Percentiles rank a stretch among this genome's conserved stretches.
Evolutionary conservation across 2,329 filamentous ascomycete species (phyloP).

Genomic region (Sporothrix curviconia): DNA sequence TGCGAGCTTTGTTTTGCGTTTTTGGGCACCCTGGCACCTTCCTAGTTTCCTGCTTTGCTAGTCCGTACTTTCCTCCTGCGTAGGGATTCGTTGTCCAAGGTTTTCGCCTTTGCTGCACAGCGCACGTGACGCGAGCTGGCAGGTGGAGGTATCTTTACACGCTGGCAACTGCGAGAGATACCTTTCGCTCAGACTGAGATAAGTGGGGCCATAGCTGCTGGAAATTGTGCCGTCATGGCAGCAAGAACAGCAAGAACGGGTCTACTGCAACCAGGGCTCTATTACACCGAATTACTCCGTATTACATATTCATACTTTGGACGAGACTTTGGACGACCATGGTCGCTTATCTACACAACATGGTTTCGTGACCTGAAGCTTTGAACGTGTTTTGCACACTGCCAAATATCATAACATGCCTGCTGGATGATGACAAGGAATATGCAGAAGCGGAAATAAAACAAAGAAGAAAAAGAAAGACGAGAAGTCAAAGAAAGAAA

Average conservation of each 20-base stretch:
- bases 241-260: too few species aligned
- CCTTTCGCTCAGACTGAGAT: neutral
- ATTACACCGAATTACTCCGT: neutral
- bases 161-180: neutral
- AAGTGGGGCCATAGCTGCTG: neutral
- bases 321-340: too few species aligned
- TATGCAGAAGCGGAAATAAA: neutral
- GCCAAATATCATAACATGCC: neutral
- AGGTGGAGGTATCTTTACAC: neutral
- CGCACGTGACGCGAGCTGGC: neutral
- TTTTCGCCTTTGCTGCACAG: too few species aligned
- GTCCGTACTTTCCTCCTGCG: too few species aligned
- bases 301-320: too few species aligned
- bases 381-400: neutral
- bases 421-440: neutral
- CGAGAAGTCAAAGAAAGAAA: neutral
- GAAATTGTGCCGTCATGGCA: neutral
- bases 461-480: neutral
- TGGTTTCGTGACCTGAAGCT: neutral
- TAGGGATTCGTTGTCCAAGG: too few species aligned
- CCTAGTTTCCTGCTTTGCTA: too few species aligned
- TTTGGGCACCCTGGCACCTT: neutral
- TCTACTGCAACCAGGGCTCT: too few species aligned
- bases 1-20: conserved; percentile 7
- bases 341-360: too few species aligned